Base-by-base conservation (phyloP, 805 yeast genomes). In the Sugiyamaella smithiae region DNA sequence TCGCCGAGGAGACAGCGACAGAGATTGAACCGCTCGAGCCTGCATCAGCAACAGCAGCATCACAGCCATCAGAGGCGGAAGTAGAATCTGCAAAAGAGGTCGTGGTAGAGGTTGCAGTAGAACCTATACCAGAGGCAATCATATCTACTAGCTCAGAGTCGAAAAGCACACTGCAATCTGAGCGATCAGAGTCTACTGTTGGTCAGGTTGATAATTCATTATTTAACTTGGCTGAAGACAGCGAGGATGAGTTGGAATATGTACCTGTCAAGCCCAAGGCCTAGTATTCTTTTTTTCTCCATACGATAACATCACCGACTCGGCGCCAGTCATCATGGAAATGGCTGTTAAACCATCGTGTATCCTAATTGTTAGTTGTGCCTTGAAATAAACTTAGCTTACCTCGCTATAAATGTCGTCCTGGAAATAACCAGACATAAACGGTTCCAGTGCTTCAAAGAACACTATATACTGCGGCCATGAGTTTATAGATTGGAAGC, bases 311-410 rank as follows among this genome's bases (percentile, higher is more conserved):
- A 63, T 88, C 91, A 0, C 98, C 98, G 2, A 64, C 58, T 48
- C 97, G 73, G 54, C 97, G 74, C 40, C 68, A 58, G 62, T 91
- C 98, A 86, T 97, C 95, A 65, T 90, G 97, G 62, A 81, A 78
- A 44, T 80, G 76, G 36, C 88, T 77, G 57, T 91, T 91, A 73
- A 88, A 91, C 54, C 86, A 74, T 29, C 90, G 69, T 2, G 65
- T 60, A 29, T 80, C 66, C 49, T 71, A 4, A 33, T 25, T 25
- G 16, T 37, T 11, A 26, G 11, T 20, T 38, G 24, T 38, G 37
- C 24, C 23, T 26, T 43, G 4, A 12, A 11, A 19, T 6, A 25
- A 12, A 7, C 11, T 24, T 14, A 2, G 38, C 49, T 12, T 19
- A 45, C 43, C 44, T 44, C 45, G 3, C 11, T n/a, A 28, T 44